Percentiles rank a stretch among this genome's conserved stretches.
These are phyloP conservation scores for Thecaphora frezii DNA, from an alignment of 1,284 basidiomycete genomes.

Conservation along the genomic window DNA sequence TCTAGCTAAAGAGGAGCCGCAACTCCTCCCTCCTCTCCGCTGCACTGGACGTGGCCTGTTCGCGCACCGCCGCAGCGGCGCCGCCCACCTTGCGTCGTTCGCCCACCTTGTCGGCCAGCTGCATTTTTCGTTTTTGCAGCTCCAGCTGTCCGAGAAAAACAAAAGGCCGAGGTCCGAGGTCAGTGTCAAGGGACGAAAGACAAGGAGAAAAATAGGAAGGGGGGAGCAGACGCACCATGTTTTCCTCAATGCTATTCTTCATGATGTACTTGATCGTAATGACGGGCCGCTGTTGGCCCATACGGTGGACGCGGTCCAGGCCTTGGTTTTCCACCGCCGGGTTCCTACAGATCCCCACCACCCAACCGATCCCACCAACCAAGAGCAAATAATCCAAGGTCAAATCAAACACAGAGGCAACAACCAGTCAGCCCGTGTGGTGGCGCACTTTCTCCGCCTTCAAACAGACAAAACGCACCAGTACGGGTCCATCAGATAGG, in stretches of 20 bases:
- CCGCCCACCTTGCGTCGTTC: conserved; percentile 23
- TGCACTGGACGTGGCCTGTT: neutral
- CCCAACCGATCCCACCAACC: no score
- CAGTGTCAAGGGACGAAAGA: neutral
- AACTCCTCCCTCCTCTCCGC: conserved; percentile 43
- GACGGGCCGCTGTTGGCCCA: conserved; percentile 52
- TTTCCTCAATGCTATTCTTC: conserved; percentile 55
- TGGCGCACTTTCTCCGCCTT: no score
- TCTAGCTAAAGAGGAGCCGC: conserved; percentile 39
- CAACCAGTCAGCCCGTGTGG: no score
- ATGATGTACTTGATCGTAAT: conserved; percentile 56
- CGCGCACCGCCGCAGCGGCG: neutral
- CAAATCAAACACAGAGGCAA: conserved; percentile 6
- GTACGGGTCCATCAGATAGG: conserved; percentile 92
- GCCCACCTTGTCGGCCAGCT: conserved; percentile 54
- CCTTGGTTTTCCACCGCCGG: conserved; percentile 76
- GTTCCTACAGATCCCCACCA: no score
- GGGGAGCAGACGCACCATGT: conserved; percentile 38
- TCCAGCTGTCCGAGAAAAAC: conserved; percentile 11
- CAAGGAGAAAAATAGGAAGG: neutral
- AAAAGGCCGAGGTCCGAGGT: neutral
- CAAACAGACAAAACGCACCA: conserved; percentile 68
- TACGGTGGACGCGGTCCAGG: conserved; percentile 52
- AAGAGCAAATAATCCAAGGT: no score
- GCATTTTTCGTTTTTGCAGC: conserved; percentile 52